These are phyloP conservation scores for Xylaria venustula DNA, from an alignment of 495 filamentous ascomycete genomes.

Conservation along the genomic window DNA sequence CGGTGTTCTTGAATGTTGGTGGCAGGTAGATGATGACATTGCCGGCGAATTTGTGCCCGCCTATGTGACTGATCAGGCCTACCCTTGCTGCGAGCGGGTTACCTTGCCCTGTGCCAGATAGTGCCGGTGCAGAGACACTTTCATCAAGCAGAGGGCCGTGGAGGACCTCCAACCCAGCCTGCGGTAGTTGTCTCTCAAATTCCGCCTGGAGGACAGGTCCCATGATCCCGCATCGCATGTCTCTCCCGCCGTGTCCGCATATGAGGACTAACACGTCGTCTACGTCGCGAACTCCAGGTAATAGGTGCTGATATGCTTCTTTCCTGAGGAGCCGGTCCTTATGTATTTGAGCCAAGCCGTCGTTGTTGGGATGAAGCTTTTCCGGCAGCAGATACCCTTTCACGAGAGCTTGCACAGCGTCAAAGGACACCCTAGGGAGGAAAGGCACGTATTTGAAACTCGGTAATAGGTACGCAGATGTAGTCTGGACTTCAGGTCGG, in stretches of 20 bases:
- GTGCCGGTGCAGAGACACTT: constrained; percentile 16
- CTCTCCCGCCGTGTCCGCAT: constrained; percentile 79
- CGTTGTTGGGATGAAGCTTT: constrained; percentile 58
- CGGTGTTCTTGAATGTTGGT: constrained; percentile 40
- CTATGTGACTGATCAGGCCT: constrained; percentile 81
- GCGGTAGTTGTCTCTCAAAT: constrained; percentile 55
- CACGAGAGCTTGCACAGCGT: constrained; percentile 52
- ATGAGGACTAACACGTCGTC: constrained; percentile 71
- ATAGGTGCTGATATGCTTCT: constrained; percentile 37
- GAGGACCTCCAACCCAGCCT: constrained; percentile 34
- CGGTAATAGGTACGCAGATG: constrained; percentile 72
- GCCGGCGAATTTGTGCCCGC: constrained; percentile 90
- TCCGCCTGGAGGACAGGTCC: constrained; percentile 69
- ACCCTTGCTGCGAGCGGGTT: constrained; percentile 52
- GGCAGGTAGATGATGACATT: constrained; percentile 93
- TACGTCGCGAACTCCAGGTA: constrained; percentile 57
- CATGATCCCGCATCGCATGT: constrained; percentile 75
- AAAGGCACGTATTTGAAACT: constrained; percentile 73
- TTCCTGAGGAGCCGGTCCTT: constrained; percentile 41
- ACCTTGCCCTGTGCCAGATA: constrained; percentile 21
- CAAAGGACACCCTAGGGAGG: constrained; percentile 56
- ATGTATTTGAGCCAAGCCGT: constrained; percentile 51
- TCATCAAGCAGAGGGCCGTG: constrained; percentile 35
- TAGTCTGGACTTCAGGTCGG: constrained; percentile 42
- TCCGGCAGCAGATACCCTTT: constrained; percentile 59